A percentile compares a stretch with the other conserved stretches of the same genome.
These are phyloP conservation scores for Endothia cerciana DNA, from an alignment of 2,329 filamentous ascomycete species.

Conservation along the genomic window DNA sequence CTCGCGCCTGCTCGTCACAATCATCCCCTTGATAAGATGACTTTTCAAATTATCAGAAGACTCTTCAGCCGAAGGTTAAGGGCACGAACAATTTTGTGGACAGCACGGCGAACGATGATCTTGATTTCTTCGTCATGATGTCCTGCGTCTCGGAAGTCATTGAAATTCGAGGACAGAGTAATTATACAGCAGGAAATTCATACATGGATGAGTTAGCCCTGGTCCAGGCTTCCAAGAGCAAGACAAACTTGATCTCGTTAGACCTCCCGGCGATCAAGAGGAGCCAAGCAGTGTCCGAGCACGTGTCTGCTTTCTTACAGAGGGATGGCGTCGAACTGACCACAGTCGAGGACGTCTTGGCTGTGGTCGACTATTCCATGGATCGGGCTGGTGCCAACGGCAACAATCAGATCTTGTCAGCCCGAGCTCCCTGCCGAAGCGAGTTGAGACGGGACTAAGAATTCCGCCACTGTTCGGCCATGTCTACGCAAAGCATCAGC, in stretches of 20 bases:
- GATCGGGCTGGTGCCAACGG: background rate
- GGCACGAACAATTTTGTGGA: slow-evolving; percentile 31
- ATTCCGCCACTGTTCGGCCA: background rate
- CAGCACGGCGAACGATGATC: background rate
- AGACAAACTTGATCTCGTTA: background rate
- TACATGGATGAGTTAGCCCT: slow-evolving; percentile 33
- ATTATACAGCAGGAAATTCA: slow-evolving; percentile 42
- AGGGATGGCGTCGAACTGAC: background rate
- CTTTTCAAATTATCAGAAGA: background rate
- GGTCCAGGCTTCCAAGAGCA: background rate
- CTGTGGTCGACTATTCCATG: background rate
- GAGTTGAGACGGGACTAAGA: background rate
- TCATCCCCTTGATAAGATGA: background rate
- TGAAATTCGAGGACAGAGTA: slow-evolving; percentile 37
- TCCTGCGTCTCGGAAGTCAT: slow-evolving; percentile 40
- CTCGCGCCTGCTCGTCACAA: no score
- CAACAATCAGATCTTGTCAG: background rate
- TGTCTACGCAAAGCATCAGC: background rate
- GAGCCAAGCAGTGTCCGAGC: background rate
- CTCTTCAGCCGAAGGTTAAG: slow-evolving; percentile 28
- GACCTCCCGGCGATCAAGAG: background rate
- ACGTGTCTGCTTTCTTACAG: background rate
- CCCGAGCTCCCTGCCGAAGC: background rate
- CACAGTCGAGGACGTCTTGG: background rate
- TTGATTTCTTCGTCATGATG: slow-evolving; percentile 45